A percentile compares a stretch with the other conserved stretches of the same genome.
phyloP scores from a whole-genome alignment of 371 early-diverging fungal genomes.

The Mortierella sp. region DNA sequence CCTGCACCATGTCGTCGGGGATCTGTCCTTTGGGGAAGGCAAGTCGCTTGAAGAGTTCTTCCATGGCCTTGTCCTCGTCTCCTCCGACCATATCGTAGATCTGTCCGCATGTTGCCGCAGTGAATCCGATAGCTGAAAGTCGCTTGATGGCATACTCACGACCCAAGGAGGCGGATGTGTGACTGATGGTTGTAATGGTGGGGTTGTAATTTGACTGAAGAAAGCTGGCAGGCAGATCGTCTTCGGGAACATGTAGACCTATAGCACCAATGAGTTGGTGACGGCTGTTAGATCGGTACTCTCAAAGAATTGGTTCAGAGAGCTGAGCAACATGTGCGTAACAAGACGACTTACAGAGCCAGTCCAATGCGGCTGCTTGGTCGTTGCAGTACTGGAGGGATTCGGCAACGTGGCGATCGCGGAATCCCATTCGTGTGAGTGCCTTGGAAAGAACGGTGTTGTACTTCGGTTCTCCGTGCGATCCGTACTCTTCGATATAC shows the following conservation, averaged over 20 bases:
- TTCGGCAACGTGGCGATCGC: slow-evolving; percentile 79
- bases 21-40: slow-evolving; percentile 42
- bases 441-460: slow-evolving; percentile 58
- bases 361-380: slow-evolving; percentile 76
- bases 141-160: slow-evolving; percentile 76
- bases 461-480: slow-evolving; percentile 56
- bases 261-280: neutral
- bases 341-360: slow-evolving; percentile 77
- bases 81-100: slow-evolving; percentile 60
- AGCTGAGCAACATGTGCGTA: neutral
- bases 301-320: neutral
- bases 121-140: slow-evolving; percentile 74
- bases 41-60: slow-evolving; percentile 61
- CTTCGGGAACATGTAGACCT: slow-evolving; percentile 90
- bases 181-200: slow-evolving; percentile 70
- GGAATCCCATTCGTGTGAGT: slow-evolving; percentile 80
- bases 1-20: slow-evolving; percentile 56
- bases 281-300: neutral
- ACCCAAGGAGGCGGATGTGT: slow-evolving; percentile 68
- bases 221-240: slow-evolving; percentile 78
- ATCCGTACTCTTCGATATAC: slow-evolving; percentile 55
- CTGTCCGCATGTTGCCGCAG: slow-evolving; percentile 62
- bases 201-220: slow-evolving; percentile 73
- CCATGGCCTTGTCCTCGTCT: slow-evolving; percentile 69
- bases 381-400: slow-evolving; percentile 73